These are phyloP conservation scores for Delonix regia DNA, from an alignment of 306 rosid genomes.

Conservation along the genomic window DNA sequence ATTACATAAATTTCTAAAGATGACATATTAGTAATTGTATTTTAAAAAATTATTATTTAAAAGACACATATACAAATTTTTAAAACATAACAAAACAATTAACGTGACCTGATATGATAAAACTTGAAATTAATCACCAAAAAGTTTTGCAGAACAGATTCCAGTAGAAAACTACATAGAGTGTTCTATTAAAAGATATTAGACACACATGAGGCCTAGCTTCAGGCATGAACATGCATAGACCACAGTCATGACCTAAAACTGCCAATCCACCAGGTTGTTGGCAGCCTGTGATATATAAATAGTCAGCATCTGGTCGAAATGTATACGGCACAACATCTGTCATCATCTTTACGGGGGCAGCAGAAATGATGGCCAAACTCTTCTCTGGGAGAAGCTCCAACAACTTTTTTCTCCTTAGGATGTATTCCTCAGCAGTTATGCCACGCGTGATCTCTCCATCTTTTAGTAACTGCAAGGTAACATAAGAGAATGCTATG, in stretches of 20 bases:
- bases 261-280: constrained; percentile 94
- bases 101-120: constrained; percentile 15
- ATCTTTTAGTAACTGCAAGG: constrained; percentile 69
- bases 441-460: constrained; percentile 91
- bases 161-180: constrained; percentile 21
- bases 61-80: not conserved
- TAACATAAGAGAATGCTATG: constrained; percentile 4
- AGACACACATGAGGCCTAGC: constrained; percentile 66
- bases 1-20: constrained; percentile 25
- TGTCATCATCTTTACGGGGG: constrained; percentile 95
- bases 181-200: constrained; percentile 30
- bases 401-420: constrained; percentile 77
- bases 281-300: constrained; percentile 88
- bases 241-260: constrained; percentile 79
- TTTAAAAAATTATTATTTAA: constrained; percentile 17
- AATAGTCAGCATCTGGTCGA: constrained; percentile 91
- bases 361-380: constrained; percentile 89
- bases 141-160: constrained; percentile 17
- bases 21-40: constrained; percentile 10
- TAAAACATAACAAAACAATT: not conserved
- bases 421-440: constrained; percentile 69
- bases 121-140: constrained; percentile 15
- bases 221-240: constrained; percentile 99
- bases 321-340: constrained; percentile 92
- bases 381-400: constrained; percentile 85